These are phyloP conservation scores for Rosa lucieae DNA, from an alignment of 306 rosid genomes.

Conservation along the genomic window DNA sequence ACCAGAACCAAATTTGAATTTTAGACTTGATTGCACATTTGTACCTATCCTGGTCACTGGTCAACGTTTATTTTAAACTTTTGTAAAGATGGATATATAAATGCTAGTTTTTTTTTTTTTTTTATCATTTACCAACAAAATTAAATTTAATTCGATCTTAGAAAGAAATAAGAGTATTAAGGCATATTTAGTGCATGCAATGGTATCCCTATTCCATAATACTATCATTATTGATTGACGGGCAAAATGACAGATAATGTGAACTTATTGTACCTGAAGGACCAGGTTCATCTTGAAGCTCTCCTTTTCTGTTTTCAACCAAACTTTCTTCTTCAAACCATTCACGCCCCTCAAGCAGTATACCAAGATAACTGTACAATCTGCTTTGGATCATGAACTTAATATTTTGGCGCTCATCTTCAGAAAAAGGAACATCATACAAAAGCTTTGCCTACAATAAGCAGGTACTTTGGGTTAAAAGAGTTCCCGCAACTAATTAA, in stretches of 20 bases:
- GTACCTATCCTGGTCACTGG: not conserved
- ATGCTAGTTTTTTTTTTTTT: not conserved
- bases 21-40: not conserved
- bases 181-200: not conserved
- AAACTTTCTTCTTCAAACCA: slow-evolving; percentile 66
- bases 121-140: not conserved
- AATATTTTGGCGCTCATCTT: slow-evolving; percentile 52
- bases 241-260: not conserved
- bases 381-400: slow-evolving; percentile 63
- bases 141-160: not conserved
- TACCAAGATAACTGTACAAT: slow-evolving; percentile 51
- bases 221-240: not conserved
- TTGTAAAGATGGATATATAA: not conserved
- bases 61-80: not conserved
- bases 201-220: not conserved
- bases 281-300: slow-evolving; percentile 34
- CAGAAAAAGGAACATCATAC: slow-evolving; percentile 59
- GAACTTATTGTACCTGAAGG: slow-evolving; percentile 48
- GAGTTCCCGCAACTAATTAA: not conserved
- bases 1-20: not conserved
- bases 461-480: slow-evolving; percentile 14
- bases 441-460: slow-evolving; percentile 60
- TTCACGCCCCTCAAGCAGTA: slow-evolving; percentile 64
- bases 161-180: not conserved
- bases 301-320: slow-evolving; percentile 30